Base-by-base conservation (phyloP, 2,329 filamentous ascomycete species). In the Cercospora berteroae region DNA sequence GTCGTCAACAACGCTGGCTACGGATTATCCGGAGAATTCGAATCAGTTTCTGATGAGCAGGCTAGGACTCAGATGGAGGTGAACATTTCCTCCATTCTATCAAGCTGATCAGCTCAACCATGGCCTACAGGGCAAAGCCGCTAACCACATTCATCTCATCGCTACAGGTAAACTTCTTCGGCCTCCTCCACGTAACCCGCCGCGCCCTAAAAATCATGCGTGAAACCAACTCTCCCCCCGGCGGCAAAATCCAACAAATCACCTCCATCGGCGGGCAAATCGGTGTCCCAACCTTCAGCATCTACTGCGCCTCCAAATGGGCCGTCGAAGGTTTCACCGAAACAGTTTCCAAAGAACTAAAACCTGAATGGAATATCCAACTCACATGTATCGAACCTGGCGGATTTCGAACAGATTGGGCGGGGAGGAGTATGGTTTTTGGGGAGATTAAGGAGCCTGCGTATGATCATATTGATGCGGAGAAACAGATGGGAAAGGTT, bases 1-100 rank as follows among this genome's bases (percentile, higher is more conserved):
- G 83, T 88, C 5, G 23, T 18, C 8, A 57, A 88, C 77, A 88
- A 88, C 60, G 86, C 86, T 3, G 87, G 86, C 2, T 88, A 87
- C 67, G 84, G 84, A n/a, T 77, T 86, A 1, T 73, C 77, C 5
- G 84, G 83, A 12, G 81, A 83, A 1, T 82, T 88, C 58, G 87
- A 89, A 71, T 82, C 83, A 6, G 74, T 85, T 2, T 78, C 78
- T 0, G 80, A 86, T 1, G 73, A 80, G 2, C 80, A 86, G 31
- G 82, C 85, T 50, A 79, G 82, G 1, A 80, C 75, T 2, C 83
- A 88, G 71, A 83, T 89, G 76, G 84, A 89, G 60, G 58, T n/a
- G n/a, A n/a, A n/a, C n/a, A 27, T 27, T 27, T 27, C 25, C 5
- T 27, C 25, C 25, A 27, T 27, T 5, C 25, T 27, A 27, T 27